Evolutionary conservation across 2,329 filamentous ascomycete genomes (phyloP).

Genomic region (Stemphylium lycopersici): DNA sequence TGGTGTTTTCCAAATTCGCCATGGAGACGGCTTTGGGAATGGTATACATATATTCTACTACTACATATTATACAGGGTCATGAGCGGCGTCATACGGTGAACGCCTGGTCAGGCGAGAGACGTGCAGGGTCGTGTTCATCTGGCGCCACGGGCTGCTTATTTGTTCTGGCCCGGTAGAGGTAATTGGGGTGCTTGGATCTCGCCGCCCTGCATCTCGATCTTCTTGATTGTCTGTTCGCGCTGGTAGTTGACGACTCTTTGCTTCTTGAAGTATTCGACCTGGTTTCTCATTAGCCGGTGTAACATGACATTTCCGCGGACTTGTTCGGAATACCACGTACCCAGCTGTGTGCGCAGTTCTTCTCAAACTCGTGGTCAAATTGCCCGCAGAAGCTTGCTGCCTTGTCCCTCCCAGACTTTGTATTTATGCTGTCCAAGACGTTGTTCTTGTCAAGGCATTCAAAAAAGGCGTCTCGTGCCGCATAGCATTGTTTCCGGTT

Average conservation of each 20-base stretch:
- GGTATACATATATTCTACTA: slow-evolving; percentile 10
- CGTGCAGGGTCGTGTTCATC: neutral
- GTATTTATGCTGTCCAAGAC: slow-evolving; percentile 76
- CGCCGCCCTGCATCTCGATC: slow-evolving; percentile 52
- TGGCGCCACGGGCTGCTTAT: neutral
- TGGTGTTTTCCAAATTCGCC: neutral
- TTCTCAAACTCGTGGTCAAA: slow-evolving; percentile 74
- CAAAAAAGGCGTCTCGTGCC: slow-evolving; percentile 84
- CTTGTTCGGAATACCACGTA: slow-evolving; percentile 54
- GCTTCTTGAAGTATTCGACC: slow-evolving; percentile 98
- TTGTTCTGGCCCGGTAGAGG: slow-evolving; percentile 33
- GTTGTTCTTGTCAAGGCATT: slow-evolving; percentile 79
- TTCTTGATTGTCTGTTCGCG: slow-evolving; percentile 70
- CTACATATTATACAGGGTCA: slow-evolving; percentile 19
- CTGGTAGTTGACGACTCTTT: slow-evolving; percentile 88
- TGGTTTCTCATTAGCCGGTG: slow-evolving; percentile 43
- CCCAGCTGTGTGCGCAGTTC: slow-evolving; percentile 91
- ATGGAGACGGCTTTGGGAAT: neutral
- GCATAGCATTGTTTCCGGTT: slow-evolving; percentile 89
- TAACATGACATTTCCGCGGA: neutral
- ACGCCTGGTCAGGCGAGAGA: neutral
- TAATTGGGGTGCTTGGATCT: slow-evolving; percentile 44
- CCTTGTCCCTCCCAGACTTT: slow-evolving; percentile 58
- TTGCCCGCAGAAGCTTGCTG: slow-evolving; percentile 62
- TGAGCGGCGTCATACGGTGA: slow-evolving; percentile 10